A percentile compares a stretch with the other conserved stretches of the same genome.
Evolutionary conservation across 1,139 yeast genomes (phyloP).

Genomic region (Yamadazyma oceani): DNA sequence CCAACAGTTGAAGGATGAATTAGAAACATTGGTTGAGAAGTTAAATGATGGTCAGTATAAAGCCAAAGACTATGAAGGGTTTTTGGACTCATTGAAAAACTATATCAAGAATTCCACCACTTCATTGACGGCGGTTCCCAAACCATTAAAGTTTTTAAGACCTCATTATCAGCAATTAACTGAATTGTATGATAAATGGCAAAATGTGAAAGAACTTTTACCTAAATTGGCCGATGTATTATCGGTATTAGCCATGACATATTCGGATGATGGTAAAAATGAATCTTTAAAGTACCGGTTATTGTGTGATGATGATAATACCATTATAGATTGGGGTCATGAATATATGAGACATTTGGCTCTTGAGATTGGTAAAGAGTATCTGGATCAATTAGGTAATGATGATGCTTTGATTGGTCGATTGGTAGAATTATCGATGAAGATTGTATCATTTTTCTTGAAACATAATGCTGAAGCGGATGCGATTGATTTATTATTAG

Average conservation of each 20-base stretch:
- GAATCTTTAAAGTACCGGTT: slow-evolving; percentile 84
- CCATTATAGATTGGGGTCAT: slow-evolving; percentile 93
- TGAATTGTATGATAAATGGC: slow-evolving; percentile 69
- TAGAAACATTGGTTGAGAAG: slow-evolving; percentile 84
- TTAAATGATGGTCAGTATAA: slow-evolving; percentile 40
- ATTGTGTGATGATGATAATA: slow-evolving; percentile 49
- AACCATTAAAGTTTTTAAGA: slow-evolving; percentile 91
- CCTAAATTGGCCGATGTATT: slow-evolving; percentile 68
- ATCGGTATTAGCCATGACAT: slow-evolving; percentile 95
- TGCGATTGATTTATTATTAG: slow-evolving; percentile 90
- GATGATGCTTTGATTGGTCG: slow-evolving; percentile 45
- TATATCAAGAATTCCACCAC: slow-evolving; percentile 91
- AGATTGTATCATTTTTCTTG: slow-evolving; percentile 85
- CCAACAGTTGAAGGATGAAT: slow-evolving; percentile 79
- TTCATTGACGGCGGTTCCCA: slow-evolving; percentile 99
- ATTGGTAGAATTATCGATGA: slow-evolving; percentile 65
- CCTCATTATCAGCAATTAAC: slow-evolving; percentile 77
- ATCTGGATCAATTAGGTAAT: slow-evolving; percentile 62
- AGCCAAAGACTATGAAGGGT: slow-evolving; percentile 54
- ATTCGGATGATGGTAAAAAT: slow-evolving; percentile 77
- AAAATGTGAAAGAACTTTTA: slow-evolving; percentile 14
- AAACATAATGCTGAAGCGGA: slow-evolving; percentile 98
- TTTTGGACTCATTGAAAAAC: slow-evolving; percentile 68
- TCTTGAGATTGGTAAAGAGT: slow-evolving; percentile 88
- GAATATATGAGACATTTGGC: slow-evolving; percentile 96